Conservation (phyloP, 2,329 filamentous ascomycete species). For the Sporothrix pallida region DNA sequence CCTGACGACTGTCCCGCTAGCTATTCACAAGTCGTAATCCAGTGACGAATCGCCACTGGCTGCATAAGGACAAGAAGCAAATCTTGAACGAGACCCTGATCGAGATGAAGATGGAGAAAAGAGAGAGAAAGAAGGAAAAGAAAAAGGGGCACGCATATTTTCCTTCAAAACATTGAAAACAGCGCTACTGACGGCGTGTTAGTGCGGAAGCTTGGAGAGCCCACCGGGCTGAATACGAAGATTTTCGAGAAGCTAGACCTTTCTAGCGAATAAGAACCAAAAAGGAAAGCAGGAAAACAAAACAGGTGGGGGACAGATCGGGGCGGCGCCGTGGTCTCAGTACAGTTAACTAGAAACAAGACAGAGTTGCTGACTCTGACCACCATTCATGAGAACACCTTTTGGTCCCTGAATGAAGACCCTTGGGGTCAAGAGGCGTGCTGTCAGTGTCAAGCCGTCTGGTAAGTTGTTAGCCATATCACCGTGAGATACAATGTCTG, state of each 20-base stretch:
- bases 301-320: constrained; percentile 2
- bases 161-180: background rate
- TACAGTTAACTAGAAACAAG: background rate
- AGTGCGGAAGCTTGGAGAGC: constrained; percentile 1
- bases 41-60: background rate
- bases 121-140: background rate
- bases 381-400: background rate
- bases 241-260: background rate
- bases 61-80: background rate
- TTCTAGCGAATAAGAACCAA: background rate
- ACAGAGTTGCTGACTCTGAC: background rate
- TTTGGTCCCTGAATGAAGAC: background rate
- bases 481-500: no score
- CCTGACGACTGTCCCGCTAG: background rate
- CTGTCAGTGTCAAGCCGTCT: background rate
- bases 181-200: constrained; percentile 6
- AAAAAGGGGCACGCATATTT: background rate
- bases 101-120: no score
- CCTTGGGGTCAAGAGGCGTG: background rate
- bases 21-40: background rate
- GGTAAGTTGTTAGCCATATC: background rate
- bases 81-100: no score
- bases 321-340: background rate
- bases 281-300: background rate
- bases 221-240: constrained; percentile 26